phyloP scores from a whole-genome alignment of 1,284 basidiomycete genomes.

The Coriolopsis trogii region DNA sequence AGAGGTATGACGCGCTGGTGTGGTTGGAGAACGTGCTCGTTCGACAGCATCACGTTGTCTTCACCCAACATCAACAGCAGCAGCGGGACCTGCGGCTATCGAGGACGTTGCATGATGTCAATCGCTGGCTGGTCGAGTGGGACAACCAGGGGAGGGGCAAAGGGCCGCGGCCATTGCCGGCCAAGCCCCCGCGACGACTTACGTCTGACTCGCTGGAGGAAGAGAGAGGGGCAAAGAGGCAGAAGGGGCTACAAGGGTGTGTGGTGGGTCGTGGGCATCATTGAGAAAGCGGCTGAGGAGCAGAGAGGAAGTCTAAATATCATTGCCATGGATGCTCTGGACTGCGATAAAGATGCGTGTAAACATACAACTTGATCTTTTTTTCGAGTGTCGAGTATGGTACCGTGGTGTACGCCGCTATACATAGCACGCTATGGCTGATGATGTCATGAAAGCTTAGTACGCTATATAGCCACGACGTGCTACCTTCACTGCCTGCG shows the following conservation, averaged over 20 bases:
- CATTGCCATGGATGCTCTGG: neutral
- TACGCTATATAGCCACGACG: too few relatives aligned
- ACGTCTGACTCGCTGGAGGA: neutral
- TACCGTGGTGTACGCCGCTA: too few relatives aligned
- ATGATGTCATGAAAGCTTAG: too few relatives aligned
- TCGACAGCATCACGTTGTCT: neutral
- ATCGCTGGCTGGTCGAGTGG: conserved; percentile 2
- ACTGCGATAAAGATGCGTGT: too few relatives aligned
- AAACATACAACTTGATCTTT: too few relatives aligned
- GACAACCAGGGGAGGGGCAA: neutral
- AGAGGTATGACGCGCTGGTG: conserved; percentile 4
- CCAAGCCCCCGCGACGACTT: neutral
- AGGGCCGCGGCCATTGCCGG: neutral
- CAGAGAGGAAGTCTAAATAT: too few relatives aligned
- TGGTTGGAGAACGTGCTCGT: conserved; percentile 1
- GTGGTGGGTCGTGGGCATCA: neutral
- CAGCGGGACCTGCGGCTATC: conserved; percentile 1
- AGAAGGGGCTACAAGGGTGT: neutral
- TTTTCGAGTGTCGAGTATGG: too few relatives aligned
- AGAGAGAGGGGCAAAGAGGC: neutral
- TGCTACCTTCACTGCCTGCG: too few relatives aligned
- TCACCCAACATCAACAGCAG: conserved; percentile 1
- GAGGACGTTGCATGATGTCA: neutral
- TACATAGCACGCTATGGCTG: too few relatives aligned
- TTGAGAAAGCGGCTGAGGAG: neutral